Base-by-base conservation (phyloP, 2,329 filamentous ascomycete species). In the Fusarium proliferatum region DNA sequence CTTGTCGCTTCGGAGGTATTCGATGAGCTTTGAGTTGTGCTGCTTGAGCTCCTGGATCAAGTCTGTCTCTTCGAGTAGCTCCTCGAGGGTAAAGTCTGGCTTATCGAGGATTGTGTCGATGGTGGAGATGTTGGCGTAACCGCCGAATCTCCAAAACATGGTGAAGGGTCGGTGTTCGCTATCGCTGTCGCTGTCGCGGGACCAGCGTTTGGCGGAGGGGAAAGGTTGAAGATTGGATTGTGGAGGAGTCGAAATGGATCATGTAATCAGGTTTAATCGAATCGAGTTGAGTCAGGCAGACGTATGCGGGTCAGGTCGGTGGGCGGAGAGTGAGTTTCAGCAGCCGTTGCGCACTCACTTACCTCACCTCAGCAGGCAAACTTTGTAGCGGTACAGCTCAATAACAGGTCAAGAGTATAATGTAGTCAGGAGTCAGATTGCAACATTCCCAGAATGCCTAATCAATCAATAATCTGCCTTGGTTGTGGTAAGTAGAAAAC, bases 91-190 rank as follows among this genome's bases (percentile, higher is more conserved):
- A 81, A 98, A 95, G 84, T 97, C 94, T 78, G 97, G 91, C 84
- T 97, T 97, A 82, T 99, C 96, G 82, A 99, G 94, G 80, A 99
- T 94, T 77, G 92, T 95, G 85, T 98, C 96, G 84, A 99, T 94
- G 81, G 95, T 93, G 79, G 96, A 98, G 85, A 97, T 93, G 88
- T 94, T 97, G 88, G 95, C 94, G 89, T 98, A 98, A 81, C 95
- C 95, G 89, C 96, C 96, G 89, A 98, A 99, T 86, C 96, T 93
- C 96, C 96, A 99, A 86, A 99, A 99, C 96, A 99, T 99, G 87
- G 84, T 96, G 91, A 81, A 82, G 79, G 78, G 63, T 71, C 76
- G 78, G 74, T 70, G 78, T 77, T 79, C 79, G 75, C 78, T 80
- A 77, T 81, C 77, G 79, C 77, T 77, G 67, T 67, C 67, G 79